A percentile compares a stretch with the other conserved stretches of the same genome.
Conservation (phyloP, 371 early-diverging fungal species). For the Massospora cicadina region DNA sequence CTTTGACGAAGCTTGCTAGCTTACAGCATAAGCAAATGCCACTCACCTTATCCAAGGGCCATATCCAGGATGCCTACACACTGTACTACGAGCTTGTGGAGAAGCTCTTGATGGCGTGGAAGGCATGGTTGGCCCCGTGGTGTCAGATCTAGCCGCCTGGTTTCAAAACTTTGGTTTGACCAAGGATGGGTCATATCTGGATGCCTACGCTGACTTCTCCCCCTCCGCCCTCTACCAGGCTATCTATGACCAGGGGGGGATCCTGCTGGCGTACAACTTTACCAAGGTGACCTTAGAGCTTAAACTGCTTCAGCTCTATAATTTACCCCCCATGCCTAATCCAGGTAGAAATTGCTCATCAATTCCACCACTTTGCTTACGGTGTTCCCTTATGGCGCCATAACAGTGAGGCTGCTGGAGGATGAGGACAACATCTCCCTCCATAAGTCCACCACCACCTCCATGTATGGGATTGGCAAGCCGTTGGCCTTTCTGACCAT, state of each 20-base stretch:
- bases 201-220: not conserved
- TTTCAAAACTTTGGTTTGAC: constrained; percentile 3
- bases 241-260: not conserved
- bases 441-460: not conserved
- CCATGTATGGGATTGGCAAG: not conserved
- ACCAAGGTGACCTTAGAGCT: not conserved
- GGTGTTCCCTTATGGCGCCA: not conserved
- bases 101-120: not conserved
- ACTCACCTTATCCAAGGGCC: not conserved
- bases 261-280: constrained; percentile 1
- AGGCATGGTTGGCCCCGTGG: not conserved
- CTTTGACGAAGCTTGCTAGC: not conserved
- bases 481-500: not conserved
- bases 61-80: not conserved
- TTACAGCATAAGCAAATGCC: not conserved
- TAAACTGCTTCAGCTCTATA: not conserved
- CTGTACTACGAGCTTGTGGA: not conserved
- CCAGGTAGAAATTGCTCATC: not conserved
- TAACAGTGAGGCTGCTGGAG: not conserved
- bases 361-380: not conserved
- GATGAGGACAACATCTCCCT: not conserved
- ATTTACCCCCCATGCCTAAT: not conserved
- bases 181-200: constrained; percentile 1
- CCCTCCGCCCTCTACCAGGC: not conserved
- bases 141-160: not conserved